phyloP scores from a whole-genome alignment of 2,329 filamentous ascomycete genomes.

The Grosmannia penicillata region DNA sequence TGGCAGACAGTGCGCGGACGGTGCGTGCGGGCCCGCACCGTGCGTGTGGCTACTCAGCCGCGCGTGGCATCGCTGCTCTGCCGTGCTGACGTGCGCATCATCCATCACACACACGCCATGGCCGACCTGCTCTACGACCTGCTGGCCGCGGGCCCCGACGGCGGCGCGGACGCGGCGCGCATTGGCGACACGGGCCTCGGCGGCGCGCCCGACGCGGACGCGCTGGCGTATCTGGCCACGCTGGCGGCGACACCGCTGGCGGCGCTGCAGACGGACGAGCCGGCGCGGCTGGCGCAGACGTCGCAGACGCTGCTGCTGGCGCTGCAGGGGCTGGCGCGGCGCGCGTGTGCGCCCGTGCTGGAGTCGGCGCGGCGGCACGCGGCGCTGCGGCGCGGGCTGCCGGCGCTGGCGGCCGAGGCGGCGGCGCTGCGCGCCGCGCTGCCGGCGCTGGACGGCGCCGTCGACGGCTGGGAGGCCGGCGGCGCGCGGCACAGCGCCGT shows the following conservation, averaged over 20 bases:
- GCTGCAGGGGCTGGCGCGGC: conserved; percentile 76
- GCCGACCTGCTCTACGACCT: conserved; percentile 64
- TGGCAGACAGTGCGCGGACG: no score
- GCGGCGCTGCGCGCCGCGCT: conserved; percentile 55
- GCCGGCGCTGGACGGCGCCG: conserved; percentile 64
- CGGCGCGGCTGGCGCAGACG: conserved; percentile 63
- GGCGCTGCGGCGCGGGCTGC: conserved; percentile 59
- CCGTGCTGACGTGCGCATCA: no score
- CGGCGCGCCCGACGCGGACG: conserved; percentile 30
- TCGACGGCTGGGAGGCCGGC: conserved; percentile 39
- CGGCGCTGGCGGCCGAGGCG: conserved; percentile 50
- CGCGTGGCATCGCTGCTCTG: no score
- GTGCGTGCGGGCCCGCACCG: no score
- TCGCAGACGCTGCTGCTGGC: conserved; percentile 70
- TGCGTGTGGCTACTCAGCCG: no score
- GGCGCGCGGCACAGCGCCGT: background rate
- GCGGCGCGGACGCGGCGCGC: conserved; percentile 16
- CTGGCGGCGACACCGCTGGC: conserved; percentile 64
- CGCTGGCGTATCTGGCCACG: conserved; percentile 58
- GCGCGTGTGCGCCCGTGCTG: conserved; percentile 75
- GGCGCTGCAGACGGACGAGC: conserved; percentile 59
- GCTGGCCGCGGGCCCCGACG: no score
- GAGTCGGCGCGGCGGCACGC: conserved; percentile 64
- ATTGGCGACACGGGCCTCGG: conserved; percentile 13
- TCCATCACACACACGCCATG: conserved; percentile 27